Evolutionary conservation across 2,329 filamentous ascomycete species (phyloP).

Genomic region (Xylaria sp.): DNA sequence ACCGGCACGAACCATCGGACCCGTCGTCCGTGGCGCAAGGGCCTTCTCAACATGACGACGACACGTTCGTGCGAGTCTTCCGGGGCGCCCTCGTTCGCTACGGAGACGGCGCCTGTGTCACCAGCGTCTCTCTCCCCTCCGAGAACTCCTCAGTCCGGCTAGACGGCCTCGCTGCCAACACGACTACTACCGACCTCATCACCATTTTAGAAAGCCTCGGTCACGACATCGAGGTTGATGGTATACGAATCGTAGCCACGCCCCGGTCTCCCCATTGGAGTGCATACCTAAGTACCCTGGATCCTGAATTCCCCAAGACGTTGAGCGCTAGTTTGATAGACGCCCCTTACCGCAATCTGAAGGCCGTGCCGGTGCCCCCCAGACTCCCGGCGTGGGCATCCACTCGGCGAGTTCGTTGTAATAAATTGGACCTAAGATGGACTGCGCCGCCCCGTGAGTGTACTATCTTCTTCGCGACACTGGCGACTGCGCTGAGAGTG

Average conservation of each 20-base stretch:
- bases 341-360: neutral
- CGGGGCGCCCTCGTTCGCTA: constrained; percentile 18
- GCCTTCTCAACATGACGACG: neutral
- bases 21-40: neutral
- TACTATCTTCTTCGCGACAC: neutral
- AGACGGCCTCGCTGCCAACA: constrained; percentile 7
- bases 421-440: constrained; percentile 19
- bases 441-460: neutral
- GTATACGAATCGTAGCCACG: constrained; percentile 11
- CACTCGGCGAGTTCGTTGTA: constrained; percentile 20
- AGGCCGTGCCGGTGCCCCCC: constrained; percentile 14
- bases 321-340: constrained; percentile 7
- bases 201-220: constrained; percentile 9
- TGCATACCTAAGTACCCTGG: constrained; percentile 19
- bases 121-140: constrained; percentile 6
- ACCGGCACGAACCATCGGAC: constrained; percentile 1
- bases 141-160: constrained; percentile 22
- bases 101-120: constrained; percentile 23
- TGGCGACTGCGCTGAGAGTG: neutral
- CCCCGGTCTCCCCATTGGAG: constrained; percentile 11
- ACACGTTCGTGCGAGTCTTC: constrained; percentile 15
- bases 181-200: constrained; percentile 11
- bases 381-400: constrained; percentile 22
- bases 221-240: constrained; percentile 20
- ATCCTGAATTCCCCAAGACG: constrained; percentile 15